Evolutionary conservation across 768 basidiomycete genomes (phyloP).

Genomic region (Piloderma croceum): DNA sequence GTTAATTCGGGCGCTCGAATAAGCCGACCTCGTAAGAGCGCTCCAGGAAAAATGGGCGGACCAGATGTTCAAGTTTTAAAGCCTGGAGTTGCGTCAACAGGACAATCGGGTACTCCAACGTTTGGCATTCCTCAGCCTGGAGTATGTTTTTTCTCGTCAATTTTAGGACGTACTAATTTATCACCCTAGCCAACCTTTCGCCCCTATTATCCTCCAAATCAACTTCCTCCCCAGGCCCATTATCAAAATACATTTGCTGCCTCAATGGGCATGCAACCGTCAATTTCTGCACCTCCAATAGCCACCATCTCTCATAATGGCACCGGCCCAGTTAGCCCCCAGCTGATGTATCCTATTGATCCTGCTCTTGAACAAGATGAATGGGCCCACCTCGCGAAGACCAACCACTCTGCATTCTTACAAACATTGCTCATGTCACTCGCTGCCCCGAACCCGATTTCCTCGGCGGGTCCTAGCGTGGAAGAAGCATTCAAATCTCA

Average conservation of each 20-base stretch:
- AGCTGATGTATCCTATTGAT: slow-evolving; percentile 36
- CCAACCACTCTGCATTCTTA: slow-evolving; percentile 53
- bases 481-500: slow-evolving; percentile 80
- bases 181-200: background rate
- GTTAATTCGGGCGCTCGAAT: slow-evolving; percentile 41
- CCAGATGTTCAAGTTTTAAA: too few species aligned
- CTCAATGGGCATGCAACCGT: slow-evolving; percentile 18
- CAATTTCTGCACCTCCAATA: slow-evolving; percentile 27
- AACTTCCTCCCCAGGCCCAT: slow-evolving; percentile 19
- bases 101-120: too few species aligned
- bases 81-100: too few species aligned
- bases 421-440: slow-evolving; percentile 51
- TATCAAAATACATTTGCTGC: slow-evolving; percentile 27
- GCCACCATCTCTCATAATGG: slow-evolving; percentile 25
- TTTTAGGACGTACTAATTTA: too few species aligned
- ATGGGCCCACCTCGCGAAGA: slow-evolving; percentile 57
- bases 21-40: slow-evolving; percentile 35
- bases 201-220: background rate
- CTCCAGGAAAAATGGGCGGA: too few species aligned
- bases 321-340: slow-evolving; percentile 6
- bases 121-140: too few species aligned
- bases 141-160: too few species aligned
- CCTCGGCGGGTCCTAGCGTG: slow-evolving; percentile 55
- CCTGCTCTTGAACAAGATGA: slow-evolving; percentile 53
- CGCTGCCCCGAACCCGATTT: slow-evolving; percentile 57